Evolutionary conservation across 2,329 filamentous ascomycete genomes (phyloP).

Genomic region (Gliomastix tumulicola): DNA sequence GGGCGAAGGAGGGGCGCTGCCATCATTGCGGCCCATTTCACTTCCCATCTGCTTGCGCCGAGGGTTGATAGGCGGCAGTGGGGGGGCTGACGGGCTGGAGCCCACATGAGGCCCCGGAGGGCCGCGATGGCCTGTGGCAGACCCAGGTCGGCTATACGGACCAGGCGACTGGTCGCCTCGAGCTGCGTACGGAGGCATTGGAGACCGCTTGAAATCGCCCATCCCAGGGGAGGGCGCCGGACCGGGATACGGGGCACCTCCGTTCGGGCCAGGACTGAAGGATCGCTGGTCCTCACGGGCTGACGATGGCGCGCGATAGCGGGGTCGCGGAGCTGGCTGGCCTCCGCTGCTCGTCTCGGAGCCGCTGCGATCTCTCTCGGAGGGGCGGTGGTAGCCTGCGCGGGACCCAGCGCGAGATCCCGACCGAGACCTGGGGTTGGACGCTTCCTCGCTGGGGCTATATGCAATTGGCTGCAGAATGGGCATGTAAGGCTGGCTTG

Average conservation of each 20-base stretch:
- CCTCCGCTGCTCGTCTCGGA: conserved; percentile 45
- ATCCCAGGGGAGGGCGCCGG: background rate
- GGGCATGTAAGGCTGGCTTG: conserved; percentile 14
- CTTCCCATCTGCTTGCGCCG: conserved; percentile 39
- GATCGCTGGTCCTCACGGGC: conserved; percentile 25
- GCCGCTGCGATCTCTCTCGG: conserved; percentile 46
- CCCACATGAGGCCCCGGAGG: conserved; percentile 29
- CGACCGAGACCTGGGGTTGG: conserved; percentile 17
- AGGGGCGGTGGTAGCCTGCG: conserved; percentile 17
- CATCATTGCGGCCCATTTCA: conserved; percentile 13
- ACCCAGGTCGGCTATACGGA: conserved; percentile 24
- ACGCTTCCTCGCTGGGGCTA: conserved; percentile 34
- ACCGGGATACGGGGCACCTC: background rate
- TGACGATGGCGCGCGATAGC: conserved; percentile 27
- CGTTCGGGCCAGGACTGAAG: background rate
- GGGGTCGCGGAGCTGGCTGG: conserved; percentile 29
- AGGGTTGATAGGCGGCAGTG: conserved; percentile 53
- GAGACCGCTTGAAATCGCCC: conserved; percentile 1
- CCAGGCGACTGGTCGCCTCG: conserved; percentile 1
- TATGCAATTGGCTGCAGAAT: conserved; percentile 37
- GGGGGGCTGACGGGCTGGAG: conserved; percentile 30
- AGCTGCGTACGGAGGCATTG: background rate
- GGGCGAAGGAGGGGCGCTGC: conserved; percentile 7
- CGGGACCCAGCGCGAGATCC: conserved; percentile 19
- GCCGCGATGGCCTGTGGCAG: conserved; percentile 17